Evolutionary conservation across 2,329 filamentous ascomycete species (phyloP), one percentile per base, ranked within the genome.

Genomic region (Colletotrichum brevisporum): DNA sequence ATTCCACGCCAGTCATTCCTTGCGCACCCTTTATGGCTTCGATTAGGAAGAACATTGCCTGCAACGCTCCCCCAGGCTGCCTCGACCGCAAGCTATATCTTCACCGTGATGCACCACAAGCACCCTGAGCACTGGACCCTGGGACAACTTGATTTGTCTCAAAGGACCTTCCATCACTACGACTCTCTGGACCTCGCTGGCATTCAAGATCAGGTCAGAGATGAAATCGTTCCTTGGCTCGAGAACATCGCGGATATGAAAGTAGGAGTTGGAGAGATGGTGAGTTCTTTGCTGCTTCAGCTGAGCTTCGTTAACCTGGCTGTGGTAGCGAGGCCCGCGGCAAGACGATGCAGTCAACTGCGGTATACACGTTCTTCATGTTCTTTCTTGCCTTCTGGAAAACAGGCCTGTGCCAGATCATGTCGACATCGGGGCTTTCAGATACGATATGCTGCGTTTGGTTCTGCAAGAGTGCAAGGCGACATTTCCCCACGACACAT

Each of bases 41-140:
- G 85, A 86, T 74, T 79, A 84, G 67, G 70, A 67, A 10, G 88
- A 84, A 73, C 85, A 86, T 50, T 79, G 82, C 8, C 78, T 74
- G 4, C 71, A 74, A 55, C 75, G 77, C 10, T 79, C 80, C 18
- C 75, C 79, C 3, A 71, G 71, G n/a, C 75, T 86, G 6, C 77
- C 86, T 0, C 83, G 84, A 0, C 68, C 72, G 3, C 81, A 80
- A 6, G 77, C 75, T 16, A 75, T 70, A 24, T 56, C 36, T 43
- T 56, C 12, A 36, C 36, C 15, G 53, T 43, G 18, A 56, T 56
- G 8, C 53, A 56, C 4, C 53, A 56, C 36, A 13, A 56, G n/a
- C 10, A 5, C 39, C 53, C 53, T 8, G 18, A 41, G 2, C 53
- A 56, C 53, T 56, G 53, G 36, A 56, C 53, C n/a, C 31, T 56